These are phyloP conservation scores for Teratosphaeria nubilosa DNA, from an alignment of 2,329 filamentous ascomycete genomes.

Conservation along the genomic window DNA sequence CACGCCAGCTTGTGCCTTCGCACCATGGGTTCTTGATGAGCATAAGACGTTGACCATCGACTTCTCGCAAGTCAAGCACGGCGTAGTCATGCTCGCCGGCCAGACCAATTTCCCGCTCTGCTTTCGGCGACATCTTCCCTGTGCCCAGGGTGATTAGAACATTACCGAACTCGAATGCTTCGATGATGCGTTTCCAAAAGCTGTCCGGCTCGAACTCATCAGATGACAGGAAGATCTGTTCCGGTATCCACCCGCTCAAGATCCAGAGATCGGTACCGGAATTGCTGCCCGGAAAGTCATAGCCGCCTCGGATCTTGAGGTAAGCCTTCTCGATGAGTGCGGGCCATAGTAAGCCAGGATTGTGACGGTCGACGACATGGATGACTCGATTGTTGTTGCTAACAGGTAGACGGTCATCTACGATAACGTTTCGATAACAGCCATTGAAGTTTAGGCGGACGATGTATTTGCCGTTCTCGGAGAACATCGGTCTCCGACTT, in stretches of 20 bases:
- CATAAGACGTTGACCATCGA: conserved; percentile 53
- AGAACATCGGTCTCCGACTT: conserved; percentile 50
- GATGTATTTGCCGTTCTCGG: conserved; percentile 78
- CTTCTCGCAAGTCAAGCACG: conserved; percentile 66
- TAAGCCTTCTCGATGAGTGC: conserved; percentile 94
- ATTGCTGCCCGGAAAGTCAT: conserved; percentile 96
- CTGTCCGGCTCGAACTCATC: conserved; percentile 67
- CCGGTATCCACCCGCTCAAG: conserved; percentile 89
- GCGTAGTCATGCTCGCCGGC: conserved; percentile 92
- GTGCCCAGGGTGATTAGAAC: conserved; percentile 86
- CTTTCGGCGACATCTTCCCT: conserved; percentile 63
- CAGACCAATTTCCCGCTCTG: conserved; percentile 72
- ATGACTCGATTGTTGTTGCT: conserved; percentile 67
- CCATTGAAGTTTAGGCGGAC: conserved; percentile 95
- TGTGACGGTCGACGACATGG: conserved; percentile 77
- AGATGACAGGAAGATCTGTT: conserved; percentile 84
- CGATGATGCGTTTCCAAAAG: conserved; percentile 68
- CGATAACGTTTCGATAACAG: conserved; percentile 72
- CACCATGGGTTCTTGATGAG: conserved; percentile 96
- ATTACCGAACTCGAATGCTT: conserved; percentile 65
- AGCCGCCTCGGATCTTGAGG: conserved; percentile 86
- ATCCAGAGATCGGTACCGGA: conserved; percentile 92
- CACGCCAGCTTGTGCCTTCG: conserved; percentile 66
- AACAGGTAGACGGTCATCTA: conserved; percentile 78
- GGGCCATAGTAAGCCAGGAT: conserved; percentile 78